Evolutionary conservation across 257 asterid species (phyloP).

Genomic region (Catharanthus roseus): DNA sequence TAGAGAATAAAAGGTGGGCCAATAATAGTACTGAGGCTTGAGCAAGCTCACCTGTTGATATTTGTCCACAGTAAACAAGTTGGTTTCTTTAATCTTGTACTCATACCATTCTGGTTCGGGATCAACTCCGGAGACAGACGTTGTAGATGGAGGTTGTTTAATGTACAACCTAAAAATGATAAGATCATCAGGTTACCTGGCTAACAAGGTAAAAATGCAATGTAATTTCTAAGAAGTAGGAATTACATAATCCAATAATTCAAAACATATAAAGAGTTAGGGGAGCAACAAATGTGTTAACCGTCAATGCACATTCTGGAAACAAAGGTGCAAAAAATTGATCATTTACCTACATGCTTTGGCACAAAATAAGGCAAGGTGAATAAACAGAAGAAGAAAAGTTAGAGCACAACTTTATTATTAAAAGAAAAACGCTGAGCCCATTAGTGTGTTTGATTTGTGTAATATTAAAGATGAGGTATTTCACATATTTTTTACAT

Average conservation of each 20-base stretch:
- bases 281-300: neutral
- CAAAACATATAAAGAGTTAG: neutral
- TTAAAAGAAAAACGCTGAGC: too few relatives aligned
- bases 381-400: neutral
- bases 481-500: neutral
- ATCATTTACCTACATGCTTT: neutral
- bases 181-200: slow-evolving; percentile 16
- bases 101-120: slow-evolving; percentile 73
- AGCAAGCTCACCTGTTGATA: slow-evolving; percentile 85
- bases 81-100: slow-evolving; percentile 91
- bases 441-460: neutral
- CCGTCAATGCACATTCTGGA: neutral
- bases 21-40: slow-evolving; percentile 2
- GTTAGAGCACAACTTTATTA: neutral
- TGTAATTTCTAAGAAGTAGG: neutral
- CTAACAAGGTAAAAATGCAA: neutral
- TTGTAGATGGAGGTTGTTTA: slow-evolving; percentile 60
- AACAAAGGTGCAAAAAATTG: neutral
- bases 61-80: slow-evolving; percentile 92
- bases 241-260: neutral
- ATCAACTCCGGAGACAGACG: slow-evolving; percentile 43
- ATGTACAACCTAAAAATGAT: slow-evolving; percentile 61
- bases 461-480: neutral
- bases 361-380: neutral
- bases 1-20: slow-evolving; percentile 5